Evolutionary conservation across 1,139 yeast genomes (phyloP), one percentile per base, ranked within the genome.

Genomic region (Hyphopichia fennica): DNA sequence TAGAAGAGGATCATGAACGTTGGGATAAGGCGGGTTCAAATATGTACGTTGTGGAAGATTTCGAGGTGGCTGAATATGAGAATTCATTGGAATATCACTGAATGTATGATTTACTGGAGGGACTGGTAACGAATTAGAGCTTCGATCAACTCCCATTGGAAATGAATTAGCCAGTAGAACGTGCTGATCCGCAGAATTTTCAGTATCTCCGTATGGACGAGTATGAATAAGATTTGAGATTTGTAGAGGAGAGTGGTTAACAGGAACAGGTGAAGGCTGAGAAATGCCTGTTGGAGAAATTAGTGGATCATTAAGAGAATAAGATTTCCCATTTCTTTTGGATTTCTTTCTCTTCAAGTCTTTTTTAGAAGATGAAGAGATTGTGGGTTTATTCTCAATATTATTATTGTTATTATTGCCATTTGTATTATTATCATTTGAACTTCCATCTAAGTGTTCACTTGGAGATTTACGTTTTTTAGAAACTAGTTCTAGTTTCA

Each of bases 221-320:
- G 31, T 42, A 44, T 56, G 56, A n/a, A 56, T 52, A 7, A 56
- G 38, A 41, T 56, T 56, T 1, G 58, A 51, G 17, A 56, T 55
- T 41, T 56, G 58, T 8, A 16, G 32, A 3, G 18, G 32, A n/a
- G 32, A 25, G 28, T n/a, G 8, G 11, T 25, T 25, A 8, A 4
- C 4, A 7, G 28, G 11, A n/a, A 7, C 11, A 9, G 7, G 28
- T 11, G 11, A 7, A 3, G 7, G 28, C 13, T 25, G 28, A n/a
- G 13, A 7, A 9, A 25, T 8, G n/a, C n/a, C n/a, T n/a, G n/a
- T n/a, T n/a, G n/a, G n/a, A n/a, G n/a, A n/a, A n/a, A n/a, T n/a
- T n/a, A n/a, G n/a, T n/a, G n/a, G n/a, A 25, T 25, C 28, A 25
- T n/a, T 10, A 20, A 20, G 8, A 4, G 28, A 25, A 25, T 11